phyloP scores from a whole-genome alignment of 192 early-diverging fungal species.

The Rhizophagus clarus region DNA sequence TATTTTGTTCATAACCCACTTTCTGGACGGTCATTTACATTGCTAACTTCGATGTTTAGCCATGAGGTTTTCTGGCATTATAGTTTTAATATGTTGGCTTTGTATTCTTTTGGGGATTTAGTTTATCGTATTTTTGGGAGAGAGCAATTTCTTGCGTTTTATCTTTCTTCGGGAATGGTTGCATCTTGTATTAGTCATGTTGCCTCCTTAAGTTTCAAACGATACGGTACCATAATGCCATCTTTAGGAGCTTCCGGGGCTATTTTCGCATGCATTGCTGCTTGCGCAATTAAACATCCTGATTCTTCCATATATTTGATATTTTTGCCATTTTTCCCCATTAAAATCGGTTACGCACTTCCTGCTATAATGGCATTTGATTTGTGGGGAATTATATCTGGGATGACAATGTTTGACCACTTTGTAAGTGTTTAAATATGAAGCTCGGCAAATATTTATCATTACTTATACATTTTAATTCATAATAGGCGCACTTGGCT shows the following conservation, averaged over 20 bases:
- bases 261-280: constrained; percentile 70
- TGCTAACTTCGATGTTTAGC: constrained; percentile 79
- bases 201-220: constrained; percentile 46
- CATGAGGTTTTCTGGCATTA: constrained; percentile 77
- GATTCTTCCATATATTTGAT: constrained; percentile 59
- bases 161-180: constrained; percentile 67
- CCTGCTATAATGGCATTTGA: constrained; percentile 74
- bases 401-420: constrained; percentile 81
- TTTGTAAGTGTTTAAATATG: constrained; percentile 52
- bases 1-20: constrained; percentile 81
- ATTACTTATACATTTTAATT: constrained; percentile 1
- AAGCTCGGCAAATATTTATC: neutral
- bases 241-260: constrained; percentile 85
- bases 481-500: constrained; percentile 61
- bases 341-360: constrained; percentile 63
- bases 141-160: constrained; percentile 80
- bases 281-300: constrained; percentile 59
- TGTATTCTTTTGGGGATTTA: constrained; percentile 65
- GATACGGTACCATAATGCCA: constrained; percentile 52
- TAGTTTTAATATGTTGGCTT: constrained; percentile 78
- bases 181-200: constrained; percentile 71
- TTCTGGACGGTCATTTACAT: constrained; percentile 65
- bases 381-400: constrained; percentile 66
- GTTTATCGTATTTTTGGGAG: constrained; percentile 54
- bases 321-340: constrained; percentile 57